A percentile compares a stretch with the other conserved stretches of the same genome.
Evolutionary conservation across 83 land plant genomes (phyloP).

Genomic region (Diphasiastrum complanatum): DNA sequence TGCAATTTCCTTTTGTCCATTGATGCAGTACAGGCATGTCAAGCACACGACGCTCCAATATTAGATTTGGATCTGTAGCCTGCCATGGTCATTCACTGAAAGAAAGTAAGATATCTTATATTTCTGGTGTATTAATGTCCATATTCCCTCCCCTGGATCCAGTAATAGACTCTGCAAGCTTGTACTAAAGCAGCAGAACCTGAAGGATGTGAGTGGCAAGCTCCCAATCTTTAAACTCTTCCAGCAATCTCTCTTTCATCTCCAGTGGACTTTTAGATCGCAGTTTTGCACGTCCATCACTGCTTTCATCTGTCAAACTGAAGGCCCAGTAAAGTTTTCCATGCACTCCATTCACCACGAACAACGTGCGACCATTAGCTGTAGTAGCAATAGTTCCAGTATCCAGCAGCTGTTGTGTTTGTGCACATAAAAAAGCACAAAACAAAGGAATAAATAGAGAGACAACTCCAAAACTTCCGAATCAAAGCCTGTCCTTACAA

Average conservation of each 20-base stretch:
- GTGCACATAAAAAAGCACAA: neutral
- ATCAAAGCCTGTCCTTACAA: no score
- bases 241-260: slow-evolving; percentile 35
- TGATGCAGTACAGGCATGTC: slow-evolving; percentile 40
- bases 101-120: no score
- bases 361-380: slow-evolving; percentile 33
- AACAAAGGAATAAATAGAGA: neutral
- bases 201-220: slow-evolving; percentile 37
- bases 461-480: no score
- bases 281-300: slow-evolving; percentile 29
- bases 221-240: slow-evolving; percentile 35
- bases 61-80: slow-evolving; percentile 42
- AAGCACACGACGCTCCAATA: slow-evolving; percentile 42
- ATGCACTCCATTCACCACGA: slow-evolving; percentile 38
- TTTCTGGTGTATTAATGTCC: no score
- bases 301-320: slow-evolving; percentile 39
- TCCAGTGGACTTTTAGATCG: slow-evolving; percentile 31
- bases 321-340: slow-evolving; percentile 44
- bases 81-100: no score
- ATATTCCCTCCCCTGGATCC: no score
- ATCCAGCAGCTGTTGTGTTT: slow-evolving; percentile 33
- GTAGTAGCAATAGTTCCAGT: slow-evolving; percentile 27
- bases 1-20: slow-evolving; percentile 32
- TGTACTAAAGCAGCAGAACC: slow-evolving; percentile 12
- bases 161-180: no score